Evolutionary conservation across 2,329 filamentous ascomycete genomes (phyloP).

Genomic region (Cladosporium phlei): DNA sequence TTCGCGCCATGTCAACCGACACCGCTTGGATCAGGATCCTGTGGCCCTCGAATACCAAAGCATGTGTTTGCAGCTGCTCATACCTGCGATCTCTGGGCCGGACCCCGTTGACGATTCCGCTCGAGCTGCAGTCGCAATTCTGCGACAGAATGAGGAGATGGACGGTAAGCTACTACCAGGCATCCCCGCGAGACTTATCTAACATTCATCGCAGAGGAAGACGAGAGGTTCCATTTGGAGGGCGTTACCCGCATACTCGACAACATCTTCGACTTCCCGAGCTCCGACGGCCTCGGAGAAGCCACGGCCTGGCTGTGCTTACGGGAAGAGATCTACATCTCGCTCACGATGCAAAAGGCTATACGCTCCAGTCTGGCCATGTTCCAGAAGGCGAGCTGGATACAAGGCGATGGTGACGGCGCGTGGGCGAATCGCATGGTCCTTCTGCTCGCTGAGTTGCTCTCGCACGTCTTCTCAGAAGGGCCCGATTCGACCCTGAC

Average conservation of each 20-base stretch:
- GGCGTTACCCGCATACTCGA: slow-evolving; percentile 38
- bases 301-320: slow-evolving; percentile 40
- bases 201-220: slow-evolving; percentile 22
- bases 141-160: slow-evolving; percentile 48
- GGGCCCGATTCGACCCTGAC: slow-evolving; percentile 2
- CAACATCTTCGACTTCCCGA: slow-evolving; percentile 35
- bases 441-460: slow-evolving; percentile 14
- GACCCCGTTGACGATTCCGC: slow-evolving; percentile 45
- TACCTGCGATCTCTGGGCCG: slow-evolving; percentile 41
- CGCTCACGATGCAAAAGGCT: slow-evolving; percentile 33
- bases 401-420: slow-evolving; percentile 14
- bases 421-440: slow-evolving; percentile 19
- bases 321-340: slow-evolving; percentile 39
- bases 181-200: no score
- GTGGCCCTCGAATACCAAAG: slow-evolving; percentile 44
- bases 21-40: slow-evolving; percentile 35
- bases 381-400: slow-evolving; percentile 14
- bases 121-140: slow-evolving; percentile 45
- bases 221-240: slow-evolving; percentile 37
- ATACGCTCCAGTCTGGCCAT: slow-evolving; percentile 29
- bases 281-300: slow-evolving; percentile 37
- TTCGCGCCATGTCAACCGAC: slow-evolving; percentile 42
- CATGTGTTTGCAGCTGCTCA: slow-evolving; percentile 44
- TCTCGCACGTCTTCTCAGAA: slow-evolving; percentile 11
- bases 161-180: slow-evolving; percentile 15